These are phyloP conservation scores for Neckera pumila DNA, from an alignment of 225 moss, liverwort and hornwort species.

Conservation along the genomic window DNA sequence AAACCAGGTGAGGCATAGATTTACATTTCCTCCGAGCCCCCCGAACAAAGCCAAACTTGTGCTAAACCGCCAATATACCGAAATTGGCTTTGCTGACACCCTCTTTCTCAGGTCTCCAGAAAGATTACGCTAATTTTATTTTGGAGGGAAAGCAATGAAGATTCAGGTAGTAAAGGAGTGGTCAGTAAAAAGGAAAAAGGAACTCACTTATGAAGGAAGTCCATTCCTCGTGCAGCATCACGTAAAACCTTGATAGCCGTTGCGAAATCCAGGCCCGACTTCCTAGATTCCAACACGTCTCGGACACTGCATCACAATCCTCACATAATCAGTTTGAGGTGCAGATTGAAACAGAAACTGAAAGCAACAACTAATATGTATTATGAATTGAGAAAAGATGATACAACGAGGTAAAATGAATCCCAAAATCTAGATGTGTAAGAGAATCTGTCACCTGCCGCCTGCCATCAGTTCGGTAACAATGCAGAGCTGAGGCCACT, in stretches of 20 bases:
- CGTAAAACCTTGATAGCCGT: constrained; percentile 65
- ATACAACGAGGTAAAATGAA: not conserved
- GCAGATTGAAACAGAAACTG: not conserved
- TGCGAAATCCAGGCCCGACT: constrained; percentile 50
- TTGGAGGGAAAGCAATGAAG: not conserved
- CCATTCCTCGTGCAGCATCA: constrained; percentile 93
- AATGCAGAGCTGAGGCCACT: constrained; percentile 86
- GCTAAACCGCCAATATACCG: not conserved
- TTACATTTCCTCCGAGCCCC: too few relatives aligned
- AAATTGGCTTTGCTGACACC: not conserved
- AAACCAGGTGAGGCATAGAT: too few relatives aligned
- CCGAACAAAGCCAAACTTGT: not conserved
- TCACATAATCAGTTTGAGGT: not conserved
- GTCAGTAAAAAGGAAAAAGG: not conserved
- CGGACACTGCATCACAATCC: constrained; percentile 46
- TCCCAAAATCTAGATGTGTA: not conserved
- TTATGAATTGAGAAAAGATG: not conserved
- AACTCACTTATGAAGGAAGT: constrained; percentile 69
- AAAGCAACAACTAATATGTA: too few relatives aligned
- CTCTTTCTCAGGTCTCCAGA: not conserved
- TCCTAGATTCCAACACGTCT: constrained; percentile 57
- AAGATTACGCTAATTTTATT: not conserved
- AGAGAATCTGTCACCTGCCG: constrained; percentile 43
- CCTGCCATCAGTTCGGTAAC: constrained; percentile 93
- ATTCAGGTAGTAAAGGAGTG: not conserved